Evolutionary conservation across 805 yeast genomes (phyloP).

Genomic region (Starmerella floricola): DNA sequence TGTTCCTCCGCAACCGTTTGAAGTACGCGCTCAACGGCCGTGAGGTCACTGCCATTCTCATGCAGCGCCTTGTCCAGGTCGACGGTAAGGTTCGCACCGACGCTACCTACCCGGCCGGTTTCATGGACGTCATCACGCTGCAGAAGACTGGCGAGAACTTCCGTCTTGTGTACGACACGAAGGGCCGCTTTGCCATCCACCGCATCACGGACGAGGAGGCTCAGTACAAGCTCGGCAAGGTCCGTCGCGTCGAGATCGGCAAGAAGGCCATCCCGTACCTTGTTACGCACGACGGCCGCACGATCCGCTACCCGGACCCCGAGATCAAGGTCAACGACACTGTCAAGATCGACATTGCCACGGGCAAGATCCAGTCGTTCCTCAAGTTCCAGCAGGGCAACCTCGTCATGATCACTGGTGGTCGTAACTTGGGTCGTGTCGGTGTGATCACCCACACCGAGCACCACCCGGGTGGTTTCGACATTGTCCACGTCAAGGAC

Average conservation of each 20-base stretch:
- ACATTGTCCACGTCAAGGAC: constrained; percentile 93
- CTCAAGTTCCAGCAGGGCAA: constrained; percentile 89
- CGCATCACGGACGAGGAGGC: constrained; percentile 99
- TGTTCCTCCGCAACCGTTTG: constrained; percentile 95
- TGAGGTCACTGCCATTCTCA: constrained; percentile 94
- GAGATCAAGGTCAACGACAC: constrained; percentile 93
- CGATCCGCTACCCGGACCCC: constrained; percentile 99
- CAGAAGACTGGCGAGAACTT: constrained; percentile 99
- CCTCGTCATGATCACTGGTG: constrained; percentile 89
- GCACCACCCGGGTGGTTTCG: constrained; percentile 97
- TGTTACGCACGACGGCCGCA: constrained; percentile 99
- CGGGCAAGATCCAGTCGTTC: constrained; percentile 86
- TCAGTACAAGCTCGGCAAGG: constrained; percentile 94
- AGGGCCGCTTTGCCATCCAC: constrained; percentile 99
- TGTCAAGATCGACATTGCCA: constrained; percentile 88
- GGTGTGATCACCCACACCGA: constrained; percentile 94
- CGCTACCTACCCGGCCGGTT: constrained; percentile 97
- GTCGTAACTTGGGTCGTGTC: constrained; percentile 96
- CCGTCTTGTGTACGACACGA: constrained; percentile 96
- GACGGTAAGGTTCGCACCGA: constrained; percentile 99
- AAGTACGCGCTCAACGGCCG: constrained; percentile 98
- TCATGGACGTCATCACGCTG: constrained; percentile 95
- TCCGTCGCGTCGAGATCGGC: constrained; percentile 95
- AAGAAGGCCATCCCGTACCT: constrained; percentile 97
- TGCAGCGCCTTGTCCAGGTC: constrained; percentile 97